phyloP scores from a whole-genome alignment of 768 basidiomycete genomes.

The Podaxis sp. region DNA sequence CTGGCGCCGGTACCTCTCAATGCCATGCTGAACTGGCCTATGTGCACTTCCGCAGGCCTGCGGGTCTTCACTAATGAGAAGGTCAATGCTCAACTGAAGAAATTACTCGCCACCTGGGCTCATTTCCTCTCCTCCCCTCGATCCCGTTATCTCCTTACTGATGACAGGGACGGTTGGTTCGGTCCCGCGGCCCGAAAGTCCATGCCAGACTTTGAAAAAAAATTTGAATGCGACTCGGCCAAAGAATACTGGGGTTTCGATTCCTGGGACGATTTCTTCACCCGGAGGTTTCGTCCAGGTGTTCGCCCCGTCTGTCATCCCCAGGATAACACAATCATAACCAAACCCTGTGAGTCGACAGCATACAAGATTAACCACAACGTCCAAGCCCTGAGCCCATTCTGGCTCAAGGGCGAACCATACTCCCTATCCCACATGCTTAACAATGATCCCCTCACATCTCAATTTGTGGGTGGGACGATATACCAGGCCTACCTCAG shows the following conservation, averaged over 20 bases:
- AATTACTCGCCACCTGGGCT: slow-evolving; percentile 47
- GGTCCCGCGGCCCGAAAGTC: slow-evolving; percentile 29
- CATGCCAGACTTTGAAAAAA: slow-evolving; percentile 31
- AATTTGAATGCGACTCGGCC: slow-evolving; percentile 40
- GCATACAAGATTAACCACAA: slow-evolving; percentile 40
- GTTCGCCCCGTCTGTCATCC: slow-evolving; percentile 39
- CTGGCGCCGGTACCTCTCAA: slow-evolving; percentile 12
- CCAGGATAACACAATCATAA: slow-evolving; percentile 35
- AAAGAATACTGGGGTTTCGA: slow-evolving; percentile 43
- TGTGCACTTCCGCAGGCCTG: slow-evolving; percentile 20
- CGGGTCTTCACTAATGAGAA: slow-evolving; percentile 19
- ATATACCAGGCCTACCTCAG: slow-evolving; percentile 60
- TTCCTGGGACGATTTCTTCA: slow-evolving; percentile 61
- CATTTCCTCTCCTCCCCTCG: slow-evolving; percentile 40
- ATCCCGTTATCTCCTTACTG: slow-evolving; percentile 39
- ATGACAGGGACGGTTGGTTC: slow-evolving; percentile 43
- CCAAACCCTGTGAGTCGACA: slow-evolving; percentile 54
- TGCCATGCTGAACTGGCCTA: slow-evolving; percentile 16
- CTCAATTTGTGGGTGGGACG: slow-evolving; percentile 49
- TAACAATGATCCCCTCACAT: slow-evolving; percentile 34
- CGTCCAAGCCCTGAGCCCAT: slow-evolving; percentile 42
- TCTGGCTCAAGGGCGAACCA: slow-evolving; percentile 63
- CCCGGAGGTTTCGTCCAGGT: slow-evolving; percentile 36
- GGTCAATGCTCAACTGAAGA: slow-evolving; percentile 20
- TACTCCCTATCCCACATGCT: slow-evolving; percentile 64